Base-by-base conservation (phyloP, 129 eudicot species). In the Lactuca saligna region DNA sequence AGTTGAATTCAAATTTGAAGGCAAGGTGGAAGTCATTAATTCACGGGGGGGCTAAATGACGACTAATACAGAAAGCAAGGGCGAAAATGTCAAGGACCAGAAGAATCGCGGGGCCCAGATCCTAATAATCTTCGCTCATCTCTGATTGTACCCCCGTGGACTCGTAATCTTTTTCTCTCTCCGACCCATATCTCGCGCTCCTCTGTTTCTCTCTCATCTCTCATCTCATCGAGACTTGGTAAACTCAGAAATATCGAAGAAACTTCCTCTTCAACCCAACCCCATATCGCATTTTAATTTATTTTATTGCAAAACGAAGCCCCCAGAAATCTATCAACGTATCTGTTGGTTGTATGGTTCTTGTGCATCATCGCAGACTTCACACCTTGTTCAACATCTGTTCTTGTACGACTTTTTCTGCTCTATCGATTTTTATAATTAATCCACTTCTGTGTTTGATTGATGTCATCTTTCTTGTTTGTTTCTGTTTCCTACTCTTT, bases 171-270 rank as follows among this genome's bases (percentile, higher is more conserved):
- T 50, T 59, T 66, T 65, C 56, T 68, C 54, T 59, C 59, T 64
- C 82, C 73, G 69, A 66, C 76, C 77, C 73, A 38, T 35, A 71
- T 73, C 73, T 78, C 54, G 61, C 68, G 72, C 68, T 53, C 33
- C 9, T 63, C 48, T 35, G 66, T 15, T 64, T 76, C 56, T 76
- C 72, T 69, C 42, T 51, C 29, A 25, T 76, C 56, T 76, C 72
- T 69, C 62, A 2, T n/a, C 14, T 66, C 62, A 2, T 41, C 17
- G 51, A 33, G 75, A 76, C 80, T 54, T 31, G 75, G 80, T 76
- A 76, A 76, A 65, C 75, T 41, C 70, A 41, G 75, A 76, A 61
- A 69, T 35, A 53, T 68, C 80, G 51, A 0, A 10, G 80, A 76
- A 76, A 76, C 80, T 76, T 69, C 75, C 70, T 17, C 53, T 34